These are phyloP conservation scores for Paraphoma chrysanthemicola DNA, from an alignment of 2,329 filamentous ascomycete genomes.

Conservation along the genomic window DNA sequence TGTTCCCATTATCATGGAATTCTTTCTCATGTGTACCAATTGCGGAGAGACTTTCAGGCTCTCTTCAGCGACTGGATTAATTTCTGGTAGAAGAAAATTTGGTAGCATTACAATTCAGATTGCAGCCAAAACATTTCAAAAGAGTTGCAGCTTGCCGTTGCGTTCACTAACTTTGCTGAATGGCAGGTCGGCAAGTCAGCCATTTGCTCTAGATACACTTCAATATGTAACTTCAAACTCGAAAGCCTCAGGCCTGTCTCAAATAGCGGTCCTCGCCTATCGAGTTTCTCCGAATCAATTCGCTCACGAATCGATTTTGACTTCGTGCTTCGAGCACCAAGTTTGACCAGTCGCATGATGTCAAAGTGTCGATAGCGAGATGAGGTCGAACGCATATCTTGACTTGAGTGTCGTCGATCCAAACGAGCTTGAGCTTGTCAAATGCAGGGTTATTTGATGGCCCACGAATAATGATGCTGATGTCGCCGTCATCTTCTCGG, in stretches of 20 bases:
- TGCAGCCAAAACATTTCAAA: too few species aligned
- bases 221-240: not conserved
- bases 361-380: conserved; percentile 5
- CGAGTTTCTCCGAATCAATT: not conserved
- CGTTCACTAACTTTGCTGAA: too few species aligned
- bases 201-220: too few species aligned
- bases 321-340: not conserved
- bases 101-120: too few species aligned
- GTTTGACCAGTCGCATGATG: conserved; percentile 4
- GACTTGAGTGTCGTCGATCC: not conserved
- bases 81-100: too few species aligned
- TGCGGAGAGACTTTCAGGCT: too few species aligned
- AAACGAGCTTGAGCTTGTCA: not conserved
- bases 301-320: not conserved
- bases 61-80: too few species aligned
- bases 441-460: not conserved
- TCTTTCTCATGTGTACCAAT: too few species aligned
- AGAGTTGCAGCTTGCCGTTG: too few species aligned
- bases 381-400: conserved; percentile 6
- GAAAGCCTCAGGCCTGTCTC: not conserved
- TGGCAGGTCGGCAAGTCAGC: too few species aligned
- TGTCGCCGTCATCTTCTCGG: not conserved
- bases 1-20: too few species aligned
- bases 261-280: not conserved
- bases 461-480: not conserved